Evolutionary conservation across 2,329 filamentous ascomycete genomes (phyloP), one percentile per base, ranked within the genome.

Genomic region (Tolypocladium paradoxum): DNA sequence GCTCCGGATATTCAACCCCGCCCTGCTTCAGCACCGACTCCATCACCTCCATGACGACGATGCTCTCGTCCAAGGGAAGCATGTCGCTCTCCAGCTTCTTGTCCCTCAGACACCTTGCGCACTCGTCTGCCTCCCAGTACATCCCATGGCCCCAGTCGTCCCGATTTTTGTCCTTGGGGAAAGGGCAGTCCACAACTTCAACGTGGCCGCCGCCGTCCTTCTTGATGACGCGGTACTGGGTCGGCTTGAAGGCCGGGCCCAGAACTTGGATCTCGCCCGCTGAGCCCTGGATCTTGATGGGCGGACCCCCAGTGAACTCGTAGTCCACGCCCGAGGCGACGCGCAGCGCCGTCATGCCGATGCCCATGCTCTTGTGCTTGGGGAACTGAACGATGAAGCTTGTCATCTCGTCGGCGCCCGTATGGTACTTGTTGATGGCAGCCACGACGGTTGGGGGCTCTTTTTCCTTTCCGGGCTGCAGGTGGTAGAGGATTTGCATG

Each of bases 81-180:
- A 77, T 78, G 48, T 78, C 76, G 65, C 88, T 90, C 74, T 95
- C 85, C 62, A 84, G 78, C 70, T 82, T 83, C 27, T 89, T 88
- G 65, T 93, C 89, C 46, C 85, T 76, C 54, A 95, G 65, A 59
- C 86, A 88, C 46, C 84, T 76, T 27, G 85, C 88, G 58, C 82
- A 85, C 73, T 90, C 88, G 66, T 91, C 88, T 1, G 88, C 88
- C 67, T 91, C 87, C 85, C 85, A 92, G 72, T 88, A 92, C 88
- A 95, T 93, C 49, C 89, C 90, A 58, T 89, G 85, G 12, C 88
- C 89, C 71, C 73, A 77, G 58, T 63, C 59, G n/a, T n/a, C n/a
- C 29, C 74, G 70, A 58, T 70, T 72, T 22, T 68, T 60, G 61
- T 82, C 78, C 52, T 65, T 64, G 38, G 79, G 79, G 45, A 80